These are phyloP conservation scores for Venturia carpophila DNA, from an alignment of 2,329 filamentous ascomycete genomes.

Conservation along the genomic window DNA sequence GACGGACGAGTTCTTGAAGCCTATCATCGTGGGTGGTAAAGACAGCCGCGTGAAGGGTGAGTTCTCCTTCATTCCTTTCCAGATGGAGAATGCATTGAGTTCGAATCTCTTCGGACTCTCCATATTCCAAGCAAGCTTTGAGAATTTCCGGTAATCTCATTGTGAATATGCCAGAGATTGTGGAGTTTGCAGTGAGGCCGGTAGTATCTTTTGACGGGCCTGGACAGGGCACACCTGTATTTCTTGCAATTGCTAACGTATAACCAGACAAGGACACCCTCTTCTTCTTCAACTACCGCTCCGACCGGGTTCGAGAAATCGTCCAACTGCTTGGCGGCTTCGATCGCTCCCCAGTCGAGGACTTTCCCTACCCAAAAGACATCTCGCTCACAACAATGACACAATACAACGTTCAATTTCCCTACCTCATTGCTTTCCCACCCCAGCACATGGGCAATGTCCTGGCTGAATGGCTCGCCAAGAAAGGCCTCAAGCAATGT, in stretches of 20 bases:
- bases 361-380: conserved; percentile 91
- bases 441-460: conserved; percentile 97
- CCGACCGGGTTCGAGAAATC: conserved; percentile 92
- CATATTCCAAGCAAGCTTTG: not conserved
- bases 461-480: conserved; percentile 91
- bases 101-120: not conserved
- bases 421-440: conserved; percentile 84
- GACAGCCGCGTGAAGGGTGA: conserved; percentile 77
- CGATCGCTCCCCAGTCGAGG: conserved; percentile 81
- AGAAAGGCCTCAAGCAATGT: conserved; percentile 83
- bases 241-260: not conserved
- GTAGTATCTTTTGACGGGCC: not conserved
- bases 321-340: conserved; percentile 88
- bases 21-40: conserved; percentile 86
- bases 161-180: not conserved
- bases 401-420: conserved; percentile 91
- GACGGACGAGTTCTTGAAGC: conserved; percentile 96
- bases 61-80: conserved; percentile 22
- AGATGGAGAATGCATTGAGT: not conserved
- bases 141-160: not conserved
- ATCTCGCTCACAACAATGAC: conserved; percentile 91
- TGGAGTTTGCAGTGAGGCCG: not conserved
- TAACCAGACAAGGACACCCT: conserved; percentile 74
- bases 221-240: not conserved
- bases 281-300: conserved; percentile 99